Evolutionary conservation across 768 basidiomycete genomes (phyloP), one percentile per base, ranked within the genome.

Genomic region (Macrolepiota dolichaula): DNA sequence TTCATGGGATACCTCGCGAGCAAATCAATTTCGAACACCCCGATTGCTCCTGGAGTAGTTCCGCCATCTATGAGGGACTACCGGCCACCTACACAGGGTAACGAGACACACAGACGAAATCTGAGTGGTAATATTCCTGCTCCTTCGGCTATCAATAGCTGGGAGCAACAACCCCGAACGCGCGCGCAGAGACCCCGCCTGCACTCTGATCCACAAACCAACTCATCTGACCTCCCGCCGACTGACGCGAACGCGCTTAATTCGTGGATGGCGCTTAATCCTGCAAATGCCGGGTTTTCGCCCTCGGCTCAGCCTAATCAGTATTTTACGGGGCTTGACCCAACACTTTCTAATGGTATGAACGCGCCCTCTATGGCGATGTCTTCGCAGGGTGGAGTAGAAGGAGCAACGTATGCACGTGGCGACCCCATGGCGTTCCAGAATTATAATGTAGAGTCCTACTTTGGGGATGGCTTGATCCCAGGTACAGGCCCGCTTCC

Each of bases 1-100:
- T 67, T 69, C 59, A 59, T 67, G 69, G 68, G 64, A 10, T 69
- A 72, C 50, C 62, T 65, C 40, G 64, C 69, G 2, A 63, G 57
- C 36, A 64, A 59, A 27, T 59, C 68, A 2, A 38, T 68, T n/a
- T 53, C 61, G 3, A 63, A 62, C 25, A 52, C 57, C 32, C 47
- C 63, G 13, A 13, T 46, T 37, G 19, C 63, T 54, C 59, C 59
- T 35, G 58, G 50, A 44, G 36, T 51, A 13, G 24, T 64, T 22
- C 49, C 56, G 24, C 44, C 59, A n/a, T 55, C 59, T 40, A 60
- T 60, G 59, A 27, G 42, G 7, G 32, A 61, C 52, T 61, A 61
- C 29, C 42, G 46, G 55, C 52, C 59, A 10, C 59, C 52, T 46
- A 61, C 59, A 17, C 59, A 49, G 52, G 40, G 52, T 54, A 55